Base-by-base conservation (phyloP, 2,329 filamentous ascomycete genomes). In the Pyrenochaeta sp. region DNA sequence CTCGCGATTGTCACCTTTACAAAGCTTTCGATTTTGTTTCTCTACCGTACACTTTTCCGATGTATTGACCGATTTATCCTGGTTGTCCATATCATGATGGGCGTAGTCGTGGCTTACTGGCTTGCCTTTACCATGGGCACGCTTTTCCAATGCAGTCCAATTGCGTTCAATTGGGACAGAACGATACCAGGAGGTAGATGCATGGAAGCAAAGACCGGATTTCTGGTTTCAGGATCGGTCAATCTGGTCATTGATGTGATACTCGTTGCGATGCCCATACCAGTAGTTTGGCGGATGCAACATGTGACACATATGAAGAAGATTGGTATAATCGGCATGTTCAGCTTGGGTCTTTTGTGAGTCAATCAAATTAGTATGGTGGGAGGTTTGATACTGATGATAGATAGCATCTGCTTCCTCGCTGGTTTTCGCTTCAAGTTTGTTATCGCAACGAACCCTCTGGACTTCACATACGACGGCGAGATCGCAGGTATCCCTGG, bases 111-210 rank as follows among this genome's bases (percentile, higher is more conserved):
- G 59, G 45, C 5, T 52, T 60, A 24, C 39, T 69, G 64, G 61
- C 8, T 69, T 5, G 55, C 58, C 0, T 64, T 61, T 34, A 61
- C 58, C 12, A 50, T 67, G 24, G 64, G 62, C 15, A 40, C 56
- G 5, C 49, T 56, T 7, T 63, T 67, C 37, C 62, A 65, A 42
- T 69, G 66, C 37, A 55, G 19, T 5, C 66, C 66, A 3, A 59
- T 69, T 28, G 50, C 56, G 6, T 69, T 56, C 52, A 66, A 62
- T 42, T 71, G 68, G 68, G 66, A 71, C 39, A 71, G 68, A 45
- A 43, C 61, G 7, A 67, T 68, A 25, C 66, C 62, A 10, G 52
- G 52, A 13, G 66, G 66, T 22, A 52, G 15, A 12, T 71, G 66
- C 47, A 43, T 50, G 43, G 54, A 47, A 27, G 36, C 44, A 25